Evolutionary conservation across 2,329 filamentous ascomycete species (phyloP).

Genomic region (Claviceps monticola): DNA sequence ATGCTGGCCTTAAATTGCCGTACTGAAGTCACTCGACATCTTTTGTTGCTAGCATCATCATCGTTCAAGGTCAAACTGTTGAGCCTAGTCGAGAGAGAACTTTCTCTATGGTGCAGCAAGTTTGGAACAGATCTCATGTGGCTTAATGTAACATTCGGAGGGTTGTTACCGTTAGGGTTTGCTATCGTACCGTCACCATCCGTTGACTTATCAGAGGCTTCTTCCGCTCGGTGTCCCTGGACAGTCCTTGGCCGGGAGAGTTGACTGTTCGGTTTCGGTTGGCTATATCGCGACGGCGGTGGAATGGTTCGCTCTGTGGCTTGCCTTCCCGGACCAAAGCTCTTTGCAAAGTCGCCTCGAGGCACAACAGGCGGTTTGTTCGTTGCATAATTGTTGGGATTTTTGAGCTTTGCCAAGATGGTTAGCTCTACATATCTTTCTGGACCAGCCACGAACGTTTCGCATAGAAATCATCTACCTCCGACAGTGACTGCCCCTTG

Average conservation of each 20-base stretch:
- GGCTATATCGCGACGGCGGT: conserved; percentile 34
- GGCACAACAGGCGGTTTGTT: conserved; percentile 11
- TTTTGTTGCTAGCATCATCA: conserved; percentile 8
- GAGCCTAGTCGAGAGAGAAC: conserved; percentile 27
- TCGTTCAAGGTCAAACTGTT: conserved; percentile 26
- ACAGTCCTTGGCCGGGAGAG: conserved; percentile 23
- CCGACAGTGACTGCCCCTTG: conserved; percentile 26
- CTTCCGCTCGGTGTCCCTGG: conserved; percentile 26
- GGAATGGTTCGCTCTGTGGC: conserved; percentile 35
- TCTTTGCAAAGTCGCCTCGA: conserved; percentile 40
- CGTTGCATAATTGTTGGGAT: conserved; percentile 26
- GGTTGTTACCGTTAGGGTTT: conserved; percentile 6
- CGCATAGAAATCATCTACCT: background rate
- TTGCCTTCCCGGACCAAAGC: conserved; percentile 40
- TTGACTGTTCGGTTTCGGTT: conserved; percentile 28
- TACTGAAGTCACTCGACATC: conserved; percentile 34
- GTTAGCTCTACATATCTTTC: background rate
- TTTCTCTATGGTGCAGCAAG: conserved; percentile 25
- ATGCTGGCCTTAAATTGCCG: conserved; percentile 12
- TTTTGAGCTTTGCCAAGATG: conserved; percentile 18
- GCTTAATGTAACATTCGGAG: conserved; percentile 13
- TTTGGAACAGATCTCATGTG: conserved; percentile 14
- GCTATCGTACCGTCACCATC: conserved; percentile 22
- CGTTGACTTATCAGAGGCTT: conserved; percentile 22
- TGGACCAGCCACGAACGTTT: background rate